Base-by-base conservation (phyloP, 164 flowering plant species). In the Magnolia changhungtana region DNA sequence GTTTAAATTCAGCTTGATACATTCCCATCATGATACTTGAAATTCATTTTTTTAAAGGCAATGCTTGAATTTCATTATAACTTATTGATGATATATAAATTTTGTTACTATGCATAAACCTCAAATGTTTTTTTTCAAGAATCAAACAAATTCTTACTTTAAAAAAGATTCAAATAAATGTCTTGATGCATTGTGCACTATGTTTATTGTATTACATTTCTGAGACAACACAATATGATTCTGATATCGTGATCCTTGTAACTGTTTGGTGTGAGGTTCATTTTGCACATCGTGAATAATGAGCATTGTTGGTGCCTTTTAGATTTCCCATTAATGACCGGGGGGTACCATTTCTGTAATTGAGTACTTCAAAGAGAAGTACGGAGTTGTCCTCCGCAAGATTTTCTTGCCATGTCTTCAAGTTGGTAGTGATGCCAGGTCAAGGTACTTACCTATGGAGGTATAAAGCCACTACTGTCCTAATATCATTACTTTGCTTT, bases 391-490 rank as follows among this genome's bases (percentile, higher is more conserved):
- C n/a, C 79, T 86, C 1, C 23, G 16, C 4, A 67, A 65, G 65
- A 23, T 55, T 8, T 6, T 24, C n/a, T 80, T 76, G 84, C 89
- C 89, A 0, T 72, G 78, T 1, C 79, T 86, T 29, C 82, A 79
- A 74, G 76, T 74, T 58, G 87, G 89, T 10, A 82, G 59, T 78
- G 82, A 77, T 20, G n/a, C 72, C 4, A 80, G 29, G 67, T 84
- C 86, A 8, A 63, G 50, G 7, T 85, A 83, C 71, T 70, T 82
- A 5, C 80, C 77, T 1, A 84, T 84, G 81, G 84, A 84, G 86
- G 86, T 83, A 29, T n/a, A 4, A 7, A 27, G 19, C 37, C 27
- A 2, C 6, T 10, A 13, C 11, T 65, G 29, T 27, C 31, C 71
- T 16, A 27, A 16, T 8, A 3, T 14, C 64, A 29, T 67, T 7